Evolutionary conservation across 2,329 filamentous ascomycete genomes (phyloP).

Genomic region (Huntiella savannae): DNA sequence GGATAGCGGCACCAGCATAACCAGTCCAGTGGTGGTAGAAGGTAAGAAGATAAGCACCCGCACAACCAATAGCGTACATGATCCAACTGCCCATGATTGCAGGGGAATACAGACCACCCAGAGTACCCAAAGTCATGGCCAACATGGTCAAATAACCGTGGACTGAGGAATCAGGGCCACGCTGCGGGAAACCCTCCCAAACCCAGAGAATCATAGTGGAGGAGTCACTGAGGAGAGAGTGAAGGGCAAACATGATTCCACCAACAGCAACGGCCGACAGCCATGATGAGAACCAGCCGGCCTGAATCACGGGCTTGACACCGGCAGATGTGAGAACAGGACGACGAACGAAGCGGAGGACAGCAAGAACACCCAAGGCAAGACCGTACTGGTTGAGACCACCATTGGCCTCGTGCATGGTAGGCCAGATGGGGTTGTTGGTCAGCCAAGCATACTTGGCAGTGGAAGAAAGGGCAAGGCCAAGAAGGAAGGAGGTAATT

Average conservation of each 20-base stretch:
- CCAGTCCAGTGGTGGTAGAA: constrained; percentile 67
- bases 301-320: constrained; percentile 24
- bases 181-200: constrained; percentile 88
- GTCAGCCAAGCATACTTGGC: constrained; percentile 86
- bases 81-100: constrained; percentile 58
- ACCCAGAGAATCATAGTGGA: constrained; percentile 99
- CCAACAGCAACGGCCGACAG: constrained; percentile 62
- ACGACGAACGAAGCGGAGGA: constrained; percentile 54
- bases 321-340: constrained; percentile 29
- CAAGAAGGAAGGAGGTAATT: constrained; percentile 61
- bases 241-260: constrained; percentile 72
- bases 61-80: constrained; percentile 55
- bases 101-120: constrained; percentile 57
- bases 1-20: constrained; percentile 61
- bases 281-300: constrained; percentile 27
- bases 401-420: constrained; percentile 75
- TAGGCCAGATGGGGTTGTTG: constrained; percentile 94
- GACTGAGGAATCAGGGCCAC: constrained; percentile 72
- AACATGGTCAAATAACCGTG: constrained; percentile 75
- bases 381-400: constrained; percentile 82
- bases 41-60: constrained; percentile 64
- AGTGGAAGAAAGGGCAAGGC: constrained; percentile 67
- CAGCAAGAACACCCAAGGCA: constrained; percentile 53
- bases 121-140: constrained; percentile 66
- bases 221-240: constrained; percentile 85